These are phyloP conservation scores for Cadophora luteo-olivacea DNA, from an alignment of 2,329 filamentous ascomycete genomes.

Conservation along the genomic window DNA sequence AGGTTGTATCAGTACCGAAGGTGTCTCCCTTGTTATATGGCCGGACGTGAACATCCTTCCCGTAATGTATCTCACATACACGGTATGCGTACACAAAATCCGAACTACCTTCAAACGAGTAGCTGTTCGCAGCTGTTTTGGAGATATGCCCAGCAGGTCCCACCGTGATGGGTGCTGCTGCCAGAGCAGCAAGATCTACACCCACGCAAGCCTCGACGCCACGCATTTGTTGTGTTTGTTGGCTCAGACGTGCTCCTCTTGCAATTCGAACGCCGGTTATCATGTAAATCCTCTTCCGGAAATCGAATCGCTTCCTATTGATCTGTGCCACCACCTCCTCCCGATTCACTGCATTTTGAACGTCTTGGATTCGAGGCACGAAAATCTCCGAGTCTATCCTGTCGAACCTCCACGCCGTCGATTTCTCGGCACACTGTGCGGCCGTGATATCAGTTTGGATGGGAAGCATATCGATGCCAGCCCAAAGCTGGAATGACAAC, in stretches of 20 bases:
- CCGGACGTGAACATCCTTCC: background rate
- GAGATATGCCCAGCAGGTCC: background rate
- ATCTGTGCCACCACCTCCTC: background rate
- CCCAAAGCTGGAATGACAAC: background rate
- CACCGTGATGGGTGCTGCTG: background rate
- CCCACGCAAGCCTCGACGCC: background rate
- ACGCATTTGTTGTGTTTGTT: background rate
- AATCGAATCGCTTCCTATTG: background rate
- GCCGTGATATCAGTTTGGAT: background rate
- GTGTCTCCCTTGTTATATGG: slow-evolving; percentile 7
- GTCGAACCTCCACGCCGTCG: background rate
- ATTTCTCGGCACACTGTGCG: too few relatives aligned
- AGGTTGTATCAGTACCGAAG: background rate
- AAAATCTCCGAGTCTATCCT: background rate
- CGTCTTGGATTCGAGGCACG: background rate
- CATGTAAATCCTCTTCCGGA: slow-evolving; percentile 8
- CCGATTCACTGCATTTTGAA: background rate
- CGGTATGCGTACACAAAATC: slow-evolving; percentile 10
- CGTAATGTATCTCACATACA: slow-evolving; percentile 14
- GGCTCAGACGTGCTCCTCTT: background rate
- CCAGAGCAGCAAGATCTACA: background rate
- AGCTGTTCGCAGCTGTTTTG: too few relatives aligned
- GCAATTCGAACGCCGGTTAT: slow-evolving; percentile 9
- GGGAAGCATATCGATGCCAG: slow-evolving; percentile 1
- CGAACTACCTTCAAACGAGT: background rate